phyloP scores from a whole-genome alignment of 148 eudicot species.

The Chenopodium berlandieri region DNA sequence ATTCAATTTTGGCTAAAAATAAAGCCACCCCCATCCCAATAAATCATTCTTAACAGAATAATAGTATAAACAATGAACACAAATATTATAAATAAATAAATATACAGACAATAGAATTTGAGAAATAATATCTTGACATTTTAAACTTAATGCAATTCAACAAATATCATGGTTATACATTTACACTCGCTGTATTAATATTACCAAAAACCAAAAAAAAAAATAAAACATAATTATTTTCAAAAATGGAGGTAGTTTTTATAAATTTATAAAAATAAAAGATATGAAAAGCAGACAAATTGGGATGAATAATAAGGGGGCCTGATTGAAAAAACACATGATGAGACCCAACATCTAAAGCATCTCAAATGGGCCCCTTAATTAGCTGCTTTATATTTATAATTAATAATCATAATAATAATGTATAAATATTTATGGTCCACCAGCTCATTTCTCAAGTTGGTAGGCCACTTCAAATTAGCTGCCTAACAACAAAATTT shows the following conservation, averaged over 20 bases:
- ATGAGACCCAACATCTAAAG: slow-evolving; percentile 34
- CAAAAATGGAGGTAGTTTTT: not conserved
- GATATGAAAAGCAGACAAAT: slow-evolving; percentile 1
- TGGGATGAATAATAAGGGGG: not conserved
- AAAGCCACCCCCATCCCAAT: too few relatives aligned
- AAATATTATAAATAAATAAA: too few relatives aligned
- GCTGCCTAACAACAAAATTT: slow-evolving; percentile 16
- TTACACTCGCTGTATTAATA: too few relatives aligned
- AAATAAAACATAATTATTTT: too few relatives aligned
- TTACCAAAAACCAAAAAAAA: too few relatives aligned
- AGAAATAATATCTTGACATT: too few relatives aligned
- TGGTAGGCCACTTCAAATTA: slow-evolving; percentile 22
- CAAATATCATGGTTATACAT: too few relatives aligned
- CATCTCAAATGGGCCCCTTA: slow-evolving; percentile 13
- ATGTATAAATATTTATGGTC: slow-evolving; percentile 15
- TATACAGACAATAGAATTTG: too few relatives aligned
- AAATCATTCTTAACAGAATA: too few relatives aligned
- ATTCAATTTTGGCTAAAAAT: too few relatives aligned
- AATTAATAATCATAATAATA: not conserved
- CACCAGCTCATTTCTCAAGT: slow-evolving; percentile 26
- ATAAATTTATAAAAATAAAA: not conserved
- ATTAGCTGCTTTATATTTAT: not conserved
- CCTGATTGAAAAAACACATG: slow-evolving; percentile 15
- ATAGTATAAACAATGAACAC: too few relatives aligned
- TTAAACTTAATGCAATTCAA: too few relatives aligned